Conservation (phyloP, 352 stramenopile genomes). For the Phytophthora vignae region DNA sequence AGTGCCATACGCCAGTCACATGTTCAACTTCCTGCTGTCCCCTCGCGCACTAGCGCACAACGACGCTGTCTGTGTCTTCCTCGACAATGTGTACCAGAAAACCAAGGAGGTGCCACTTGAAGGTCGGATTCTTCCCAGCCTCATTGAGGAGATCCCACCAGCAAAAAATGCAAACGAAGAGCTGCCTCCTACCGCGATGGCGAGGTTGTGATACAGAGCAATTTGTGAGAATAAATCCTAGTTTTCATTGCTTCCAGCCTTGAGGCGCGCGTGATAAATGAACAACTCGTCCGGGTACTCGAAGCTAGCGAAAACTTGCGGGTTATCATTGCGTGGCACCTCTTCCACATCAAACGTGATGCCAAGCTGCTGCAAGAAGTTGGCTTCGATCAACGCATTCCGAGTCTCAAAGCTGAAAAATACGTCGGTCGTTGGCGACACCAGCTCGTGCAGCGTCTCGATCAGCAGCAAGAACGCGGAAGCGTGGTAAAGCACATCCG, state of each 20-base stretch:
- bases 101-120: constrained; percentile 44
- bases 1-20: constrained; percentile 61
- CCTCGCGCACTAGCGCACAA: constrained; percentile 59
- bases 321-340: constrained; percentile 28
- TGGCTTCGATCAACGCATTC: constrained; percentile 46
- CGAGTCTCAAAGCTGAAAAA: constrained; percentile 60
- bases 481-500: constrained; percentile 60
- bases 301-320: constrained; percentile 36
- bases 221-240: constrained; percentile 21
- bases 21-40: constrained; percentile 71
- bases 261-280: constrained; percentile 45
- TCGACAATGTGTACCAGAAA: constrained; percentile 61
- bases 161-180: neutral
- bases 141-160: constrained; percentile 6
- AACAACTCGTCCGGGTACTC: constrained; percentile 59
- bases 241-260: constrained; percentile 17
- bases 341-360: constrained; percentile 38
- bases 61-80: constrained; percentile 65
- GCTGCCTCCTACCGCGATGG: constrained; percentile 13
- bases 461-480: constrained; percentile 48
- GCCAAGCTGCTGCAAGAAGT: constrained; percentile 44
- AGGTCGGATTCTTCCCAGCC: constrained; percentile 28
- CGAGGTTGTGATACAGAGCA: constrained; percentile 38
- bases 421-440: constrained; percentile 36
- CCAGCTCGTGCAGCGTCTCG: constrained; percentile 42